phyloP scores from a whole-genome alignment of 2,329 filamentous ascomycete genomes.

The Chrysoporthe austroafricana region DNA sequence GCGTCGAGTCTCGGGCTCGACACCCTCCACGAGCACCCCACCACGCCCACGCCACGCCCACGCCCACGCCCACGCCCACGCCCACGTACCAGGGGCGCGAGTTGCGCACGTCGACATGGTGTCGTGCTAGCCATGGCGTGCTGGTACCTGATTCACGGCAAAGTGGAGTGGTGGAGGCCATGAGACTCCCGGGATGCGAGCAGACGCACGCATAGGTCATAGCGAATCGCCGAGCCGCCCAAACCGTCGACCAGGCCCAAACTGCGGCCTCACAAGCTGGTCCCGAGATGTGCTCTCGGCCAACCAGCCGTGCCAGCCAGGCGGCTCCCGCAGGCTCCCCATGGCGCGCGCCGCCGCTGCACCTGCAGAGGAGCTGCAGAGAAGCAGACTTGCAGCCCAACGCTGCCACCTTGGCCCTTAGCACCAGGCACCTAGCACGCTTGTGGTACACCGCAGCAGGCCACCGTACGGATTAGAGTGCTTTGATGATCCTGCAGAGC shows the following conservation, averaged over 20 bases:
- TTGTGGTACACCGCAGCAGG: constrained; percentile 8
- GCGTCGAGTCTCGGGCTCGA: not conserved
- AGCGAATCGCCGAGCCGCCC: constrained; percentile 30
- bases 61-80: too few species aligned
- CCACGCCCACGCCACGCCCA: too few species aligned
- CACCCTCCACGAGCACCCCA: constrained; percentile 13
- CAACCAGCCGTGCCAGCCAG: constrained; percentile 28
- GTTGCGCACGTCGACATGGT: constrained; percentile 6
- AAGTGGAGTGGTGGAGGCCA: constrained; percentile 19
- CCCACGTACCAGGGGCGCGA: constrained; percentile 6
- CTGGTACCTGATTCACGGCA: constrained; percentile 22
- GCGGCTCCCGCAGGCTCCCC: constrained; percentile 19
- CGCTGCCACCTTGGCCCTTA: constrained; percentile 19
- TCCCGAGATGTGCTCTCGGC: constrained; percentile 26
- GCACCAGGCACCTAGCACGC: constrained; percentile 10
- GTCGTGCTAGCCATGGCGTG: constrained; percentile 13
- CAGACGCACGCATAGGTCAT: constrained; percentile 12
- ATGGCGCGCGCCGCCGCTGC: constrained; percentile 14
- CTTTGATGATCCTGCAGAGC: constrained; percentile 21
- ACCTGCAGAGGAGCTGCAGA: constrained; percentile 27
- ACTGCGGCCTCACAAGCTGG: constrained; percentile 27
- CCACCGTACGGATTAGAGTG: constrained; percentile 13
- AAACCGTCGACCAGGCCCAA: constrained; percentile 27
- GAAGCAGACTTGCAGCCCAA: constrained; percentile 26
- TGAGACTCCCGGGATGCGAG: constrained; percentile 19